Percentiles rank a stretch among this genome's conserved stretches.
Conservation (phyloP, 2,329 filamentous ascomycete genomes). For the Aspergillus pseudoviridinutans region DNA sequence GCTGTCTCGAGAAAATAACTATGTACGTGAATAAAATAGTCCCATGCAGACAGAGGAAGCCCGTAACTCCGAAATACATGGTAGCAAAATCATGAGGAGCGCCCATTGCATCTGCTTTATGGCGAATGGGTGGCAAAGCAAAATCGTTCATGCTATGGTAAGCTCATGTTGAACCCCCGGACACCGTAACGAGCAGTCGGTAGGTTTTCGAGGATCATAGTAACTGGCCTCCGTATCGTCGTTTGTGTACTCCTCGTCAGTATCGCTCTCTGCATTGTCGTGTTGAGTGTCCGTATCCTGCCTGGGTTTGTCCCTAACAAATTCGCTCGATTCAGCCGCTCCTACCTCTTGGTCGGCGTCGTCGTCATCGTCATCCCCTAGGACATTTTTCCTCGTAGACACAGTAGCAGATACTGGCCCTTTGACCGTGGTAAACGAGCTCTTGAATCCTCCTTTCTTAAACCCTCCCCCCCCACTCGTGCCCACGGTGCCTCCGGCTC, state of each 20-base stretch:
- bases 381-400: conserved; percentile 39
- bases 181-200: conserved; percentile 45
- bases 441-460: conserved; percentile 81
- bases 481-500: conserved; percentile 20
- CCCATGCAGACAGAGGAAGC: neutral
- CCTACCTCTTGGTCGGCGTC: conserved; percentile 32
- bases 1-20: neutral
- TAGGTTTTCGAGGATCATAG: conserved; percentile 52
- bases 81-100: neutral
- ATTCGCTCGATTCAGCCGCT: conserved; percentile 10
- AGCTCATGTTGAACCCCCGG: conserved; percentile 16
- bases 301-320: neutral
- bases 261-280: conserved; percentile 65
- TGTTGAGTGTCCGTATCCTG: conserved; percentile 1
- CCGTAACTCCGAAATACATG: neutral
- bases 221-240: conserved; percentile 38
- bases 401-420: conserved; percentile 23
- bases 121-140: neutral
- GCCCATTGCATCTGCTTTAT: neutral
- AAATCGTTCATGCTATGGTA: conserved; percentile 2
- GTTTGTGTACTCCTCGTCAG: conserved; percentile 60
- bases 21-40: neutral
- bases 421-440: conserved; percentile 61
- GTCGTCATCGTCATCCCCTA: conserved; percentile 42
- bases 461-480: conserved; percentile 46